These are phyloP conservation scores for Solanum infundibuliforme DNA, from an alignment of 257 asterid genomes.

Conservation along the genomic window DNA sequence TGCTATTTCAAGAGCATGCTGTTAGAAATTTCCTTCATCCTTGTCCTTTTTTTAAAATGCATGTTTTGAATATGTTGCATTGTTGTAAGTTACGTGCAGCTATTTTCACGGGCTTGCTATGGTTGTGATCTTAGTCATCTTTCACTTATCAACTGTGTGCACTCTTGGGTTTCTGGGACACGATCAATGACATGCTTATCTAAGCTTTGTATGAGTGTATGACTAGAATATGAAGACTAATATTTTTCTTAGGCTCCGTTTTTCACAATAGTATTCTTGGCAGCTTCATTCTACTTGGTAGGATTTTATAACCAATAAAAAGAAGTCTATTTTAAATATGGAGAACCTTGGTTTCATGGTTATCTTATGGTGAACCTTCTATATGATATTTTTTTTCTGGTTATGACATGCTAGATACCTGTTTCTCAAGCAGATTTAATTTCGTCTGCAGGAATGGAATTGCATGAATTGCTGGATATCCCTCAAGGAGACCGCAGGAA, in stretches of 20 bases:
- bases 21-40: neutral
- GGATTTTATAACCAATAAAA: neutral
- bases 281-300: neutral
- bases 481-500: constrained; percentile 96
- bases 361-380: neutral
- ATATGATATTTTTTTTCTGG: neutral
- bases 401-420: neutral
- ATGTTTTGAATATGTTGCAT: neutral
- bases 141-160: neutral
- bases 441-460: constrained; percentile 68
- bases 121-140: neutral
- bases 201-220: neutral
- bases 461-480: constrained; percentile 89
- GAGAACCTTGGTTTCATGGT: neutral
- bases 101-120: neutral
- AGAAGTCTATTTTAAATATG: neutral
- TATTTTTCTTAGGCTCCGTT: neutral
- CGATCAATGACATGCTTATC: neutral
- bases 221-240: neutral
- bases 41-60: neutral
- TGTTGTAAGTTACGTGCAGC: neutral
- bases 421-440: constrained; percentile 6
- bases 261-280: neutral
- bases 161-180: neutral
- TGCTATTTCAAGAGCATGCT: neutral